Evolutionary conservation across 1,139 yeast species (phyloP).

Genomic region (Cylindricascospora bacillispora): DNA sequence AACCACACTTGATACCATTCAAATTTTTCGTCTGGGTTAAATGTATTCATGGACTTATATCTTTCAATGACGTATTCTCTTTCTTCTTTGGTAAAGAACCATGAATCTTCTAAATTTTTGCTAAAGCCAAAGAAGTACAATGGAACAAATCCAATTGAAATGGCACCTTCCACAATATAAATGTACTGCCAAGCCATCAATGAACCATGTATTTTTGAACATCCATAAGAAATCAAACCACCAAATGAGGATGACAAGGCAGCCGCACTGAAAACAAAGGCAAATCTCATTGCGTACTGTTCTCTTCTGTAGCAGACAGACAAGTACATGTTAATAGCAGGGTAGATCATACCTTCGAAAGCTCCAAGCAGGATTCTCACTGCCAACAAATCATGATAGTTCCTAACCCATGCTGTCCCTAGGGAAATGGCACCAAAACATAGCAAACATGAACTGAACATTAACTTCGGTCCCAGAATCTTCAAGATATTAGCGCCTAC

Average conservation of each 20-base stretch:
- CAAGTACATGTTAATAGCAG: conserved; percentile 31
- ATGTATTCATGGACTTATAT: conserved; percentile 29
- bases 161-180: conserved; percentile 41
- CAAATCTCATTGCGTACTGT: conserved; percentile 33
- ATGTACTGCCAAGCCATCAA: conserved; percentile 45
- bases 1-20: conserved; percentile 32
- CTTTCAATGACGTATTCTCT: conserved; percentile 35
- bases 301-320: conserved; percentile 31
- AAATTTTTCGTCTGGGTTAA: conserved; percentile 28
- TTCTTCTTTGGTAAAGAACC: conserved; percentile 37
- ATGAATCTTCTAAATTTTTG: conserved; percentile 24
- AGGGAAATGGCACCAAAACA: conserved; percentile 40
- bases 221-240: conserved; percentile 35
- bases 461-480: conserved; percentile 24
- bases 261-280: conserved; percentile 32
- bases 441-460: conserved; percentile 27
- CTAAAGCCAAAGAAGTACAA: conserved; percentile 22
- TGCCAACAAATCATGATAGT: conserved; percentile 34
- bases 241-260: conserved; percentile 37
- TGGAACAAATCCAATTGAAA: conserved; percentile 40
- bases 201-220: conserved; percentile 28
- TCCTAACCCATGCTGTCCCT: conserved; percentile 35
- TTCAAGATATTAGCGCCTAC: conserved; percentile 36
- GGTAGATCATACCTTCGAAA: conserved; percentile 46
- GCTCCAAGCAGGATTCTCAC: conserved; percentile 39